phyloP scores from a whole-genome alignment of 495 filamentous ascomycete species.

The Lasiosphaeria hispida region DNA sequence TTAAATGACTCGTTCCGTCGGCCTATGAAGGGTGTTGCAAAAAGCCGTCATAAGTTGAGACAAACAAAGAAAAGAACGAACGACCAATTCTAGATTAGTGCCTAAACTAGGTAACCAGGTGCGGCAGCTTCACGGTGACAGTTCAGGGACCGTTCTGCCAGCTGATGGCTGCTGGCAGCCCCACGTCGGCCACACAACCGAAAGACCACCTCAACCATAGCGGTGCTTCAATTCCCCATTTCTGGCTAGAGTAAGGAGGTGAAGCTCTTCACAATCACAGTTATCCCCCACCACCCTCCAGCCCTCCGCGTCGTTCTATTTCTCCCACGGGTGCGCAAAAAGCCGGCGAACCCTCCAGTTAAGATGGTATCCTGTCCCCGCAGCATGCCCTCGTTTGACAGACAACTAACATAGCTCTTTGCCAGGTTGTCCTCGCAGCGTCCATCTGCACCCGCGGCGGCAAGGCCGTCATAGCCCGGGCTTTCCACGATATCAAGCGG shows the following conservation, averaged over 20 bases:
- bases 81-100: neutral
- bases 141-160: neutral
- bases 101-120: neutral
- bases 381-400: neutral
- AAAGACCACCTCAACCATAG: conserved; percentile 29
- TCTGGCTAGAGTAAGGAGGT: conserved; percentile 13
- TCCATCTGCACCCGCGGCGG: conserved; percentile 98
- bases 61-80: neutral
- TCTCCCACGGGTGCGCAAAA: neutral
- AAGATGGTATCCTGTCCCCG: conserved; percentile 25
- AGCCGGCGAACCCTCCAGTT: conserved; percentile 4
- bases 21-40: neutral
- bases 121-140: too few species aligned
- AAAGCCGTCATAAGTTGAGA: neutral
- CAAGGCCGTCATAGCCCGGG: conserved; percentile 92
- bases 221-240: neutral
- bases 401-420: conserved; percentile 13
- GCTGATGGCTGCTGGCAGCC: conserved; percentile 14
- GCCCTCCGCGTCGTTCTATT: neutral
- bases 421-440: conserved; percentile 88
- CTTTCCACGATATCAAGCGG: conserved; percentile 94
- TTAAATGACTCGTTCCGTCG: too few species aligned
- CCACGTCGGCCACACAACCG: conserved; percentile 17
- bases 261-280: conserved; percentile 22
- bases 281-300: neutral